Base-by-base conservation (phyloP, 2,329 filamentous ascomycete genomes). In the Diplodia sapinea region DNA sequence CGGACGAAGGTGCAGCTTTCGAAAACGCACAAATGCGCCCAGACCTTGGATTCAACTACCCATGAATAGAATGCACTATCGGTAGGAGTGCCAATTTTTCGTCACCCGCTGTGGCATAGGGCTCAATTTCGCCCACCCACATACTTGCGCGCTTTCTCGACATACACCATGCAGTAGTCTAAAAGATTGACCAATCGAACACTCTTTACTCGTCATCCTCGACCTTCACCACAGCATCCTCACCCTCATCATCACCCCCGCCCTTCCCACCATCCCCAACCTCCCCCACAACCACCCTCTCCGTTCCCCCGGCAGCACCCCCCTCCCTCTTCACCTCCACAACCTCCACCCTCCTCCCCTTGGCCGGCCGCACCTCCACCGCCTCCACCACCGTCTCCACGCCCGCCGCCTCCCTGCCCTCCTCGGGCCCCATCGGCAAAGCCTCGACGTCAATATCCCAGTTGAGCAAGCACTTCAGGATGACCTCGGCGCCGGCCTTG, bases 351-450 rank as follows among this genome's bases (percentile, higher is more conserved):
- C 73, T 70, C 57, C 70, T 74, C 1, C 82, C 79, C 13, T 76
- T 76, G n/a, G 74, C 75, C 68, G 82, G 80, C 55, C 78, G 80
- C 9, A 97, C 88, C 51, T 91, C 88, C 68, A 86, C 81, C 0
- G 94, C 93, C 62, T 88, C 77, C 7, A 95, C 84, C 0, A 97
- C 87, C 4, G 94, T 98, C 82, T 97, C 94, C 49, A 94, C 86
- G 0, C 92, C 92, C 0, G 84, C 86, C 0, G 84, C 86, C 0
- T 89, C 90, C 20, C 86, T 79, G 65, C 85, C 86, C 66, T 87
- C 83, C 72, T 95, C 92, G 1, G 90, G 89, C 0, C 93, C 94
- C 66, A 55, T 56, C 0, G 94, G 94, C 74, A 98, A 79, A n/a
- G 84, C 83, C 49, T 96, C 92, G 4, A 96, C 80, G 78, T 97